Evolutionary conservation across 1,284 basidiomycete genomes (phyloP).

Genomic region (Pascua guehoae): DNA sequence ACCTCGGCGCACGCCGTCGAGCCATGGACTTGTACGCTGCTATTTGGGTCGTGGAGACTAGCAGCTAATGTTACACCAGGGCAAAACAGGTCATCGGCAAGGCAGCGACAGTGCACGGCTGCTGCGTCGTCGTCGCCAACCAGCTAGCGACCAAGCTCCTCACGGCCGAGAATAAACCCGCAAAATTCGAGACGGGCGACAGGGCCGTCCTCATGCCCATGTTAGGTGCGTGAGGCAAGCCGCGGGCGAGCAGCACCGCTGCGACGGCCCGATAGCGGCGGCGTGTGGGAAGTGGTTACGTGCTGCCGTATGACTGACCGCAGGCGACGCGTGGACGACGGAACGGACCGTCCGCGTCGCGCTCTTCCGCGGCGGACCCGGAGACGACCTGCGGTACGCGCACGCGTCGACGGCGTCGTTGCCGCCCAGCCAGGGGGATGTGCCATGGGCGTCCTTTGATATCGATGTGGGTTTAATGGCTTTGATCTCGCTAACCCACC

Average conservation of each 20-base stretch:
- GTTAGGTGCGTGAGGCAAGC: slow-evolving; percentile 39
- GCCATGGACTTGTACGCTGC: slow-evolving; percentile 41
- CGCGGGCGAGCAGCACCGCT: too few relatives aligned
- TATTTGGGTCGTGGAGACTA: not conserved
- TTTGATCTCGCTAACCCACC: slow-evolving; percentile 1
- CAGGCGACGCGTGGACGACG: slow-evolving; percentile 45
- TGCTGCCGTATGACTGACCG: slow-evolving; percentile 1
- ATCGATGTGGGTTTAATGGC: slow-evolving; percentile 33
- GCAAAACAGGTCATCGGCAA: slow-evolving; percentile 41
- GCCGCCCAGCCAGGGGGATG: slow-evolving; percentile 5
- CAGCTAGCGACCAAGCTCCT: slow-evolving; percentile 49
- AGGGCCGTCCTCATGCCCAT: slow-evolving; percentile 48
- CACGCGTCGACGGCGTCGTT: slow-evolving; percentile 27
- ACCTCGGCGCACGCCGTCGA: slow-evolving; percentile 28
- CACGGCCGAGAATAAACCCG: slow-evolving; percentile 42
- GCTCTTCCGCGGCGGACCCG: slow-evolving; percentile 37
- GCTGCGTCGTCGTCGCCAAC: slow-evolving; percentile 42
- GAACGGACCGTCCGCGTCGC: slow-evolving; percentile 39
- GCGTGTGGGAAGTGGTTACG: too few relatives aligned
- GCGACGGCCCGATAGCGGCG: too few relatives aligned
- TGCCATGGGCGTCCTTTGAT: slow-evolving; percentile 39
- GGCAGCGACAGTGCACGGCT: slow-evolving; percentile 35
- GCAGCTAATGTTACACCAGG: slow-evolving; percentile 20
- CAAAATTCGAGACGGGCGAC: slow-evolving; percentile 46
- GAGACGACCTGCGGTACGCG: slow-evolving; percentile 41